Evolutionary conservation across 2,329 filamentous ascomycete genomes (phyloP), one percentile per base, ranked within the genome.

Genomic region (Scopulariopsis brevicaulis): DNA sequence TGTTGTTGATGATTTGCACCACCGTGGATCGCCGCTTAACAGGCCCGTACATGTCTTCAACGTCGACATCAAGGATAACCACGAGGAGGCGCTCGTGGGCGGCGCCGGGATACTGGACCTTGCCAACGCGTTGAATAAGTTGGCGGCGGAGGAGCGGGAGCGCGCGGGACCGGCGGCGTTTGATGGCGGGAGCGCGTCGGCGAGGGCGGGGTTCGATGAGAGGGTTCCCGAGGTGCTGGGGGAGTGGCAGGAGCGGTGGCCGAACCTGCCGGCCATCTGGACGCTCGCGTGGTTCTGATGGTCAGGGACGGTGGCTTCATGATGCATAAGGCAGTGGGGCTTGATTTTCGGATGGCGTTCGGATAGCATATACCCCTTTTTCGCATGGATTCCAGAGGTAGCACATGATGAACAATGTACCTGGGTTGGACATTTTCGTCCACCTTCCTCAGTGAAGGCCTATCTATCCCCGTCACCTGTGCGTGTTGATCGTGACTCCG

Each of bases 21-120:
- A 85, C 65, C 83, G 95, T 61, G 94, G 93, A 8, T 84, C 87
- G 0, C 87, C 89, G 3, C 77, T 99, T 59, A 99, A 99, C 70
- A 79, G 90, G 2, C 92, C 94, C 0, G 94, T 99, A 0, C 94
- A 99, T 69, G 90, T 99, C 59, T 96, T 99, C 77, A 99, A 99
- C 66, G 87, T 99, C 58, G 94, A 99, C 69, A 99, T 99, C 67
- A 93, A 89, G 71, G 94, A 99, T 73, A 99, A 97, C 67, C 94
- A 97, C 67, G 93, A 99, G 70, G 94, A 99, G 72, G 94, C 94
- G 0, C 79, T 93, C 24, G 82, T 96, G 2, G 94, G 94, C 11
- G 94, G 94, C 1, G 84, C 87, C 64, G 94, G 90, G 52, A 99
- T 99, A 60, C 78, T 97, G 43, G 94, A 99, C 67, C 78, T 99